Evolutionary conservation across 345 rosid species (phyloP).

Genomic region (Brassica incana): DNA sequence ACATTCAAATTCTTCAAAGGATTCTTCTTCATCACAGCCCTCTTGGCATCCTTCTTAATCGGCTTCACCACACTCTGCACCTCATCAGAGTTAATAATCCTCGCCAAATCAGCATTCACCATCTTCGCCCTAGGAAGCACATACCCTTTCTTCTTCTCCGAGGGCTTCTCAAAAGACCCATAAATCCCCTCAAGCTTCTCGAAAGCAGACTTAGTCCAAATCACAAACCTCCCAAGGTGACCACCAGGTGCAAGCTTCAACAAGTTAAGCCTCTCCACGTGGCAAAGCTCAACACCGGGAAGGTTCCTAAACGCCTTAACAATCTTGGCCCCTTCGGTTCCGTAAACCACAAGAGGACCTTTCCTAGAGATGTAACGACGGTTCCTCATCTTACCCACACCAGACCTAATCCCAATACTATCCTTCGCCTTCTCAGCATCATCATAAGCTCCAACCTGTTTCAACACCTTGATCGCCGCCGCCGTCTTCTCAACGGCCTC

Average conservation of each 20-base stretch:
- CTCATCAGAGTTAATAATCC: background rate
- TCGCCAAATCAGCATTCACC: constrained; percentile 42
- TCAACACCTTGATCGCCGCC: constrained; percentile 72
- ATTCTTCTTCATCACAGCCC: background rate
- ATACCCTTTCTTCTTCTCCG: constrained; percentile 78
- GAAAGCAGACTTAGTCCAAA: background rate
- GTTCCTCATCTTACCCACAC: constrained; percentile 90
- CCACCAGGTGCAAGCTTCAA: constrained; percentile 62
- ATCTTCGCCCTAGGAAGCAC: constrained; percentile 70
- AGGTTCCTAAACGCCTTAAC: constrained; percentile 90
- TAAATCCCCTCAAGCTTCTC: background rate
- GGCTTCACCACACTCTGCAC: background rate
- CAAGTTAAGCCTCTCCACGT: constrained; percentile 82
- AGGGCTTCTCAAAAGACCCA: constrained; percentile 66
- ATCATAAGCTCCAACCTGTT: constrained; percentile 79
- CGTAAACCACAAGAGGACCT: constrained; percentile 89
- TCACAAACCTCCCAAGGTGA: background rate
- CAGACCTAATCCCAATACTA: constrained; percentile 79
- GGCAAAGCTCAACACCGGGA: constrained; percentile 89
- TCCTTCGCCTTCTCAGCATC: constrained; percentile 93
- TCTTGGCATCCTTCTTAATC: background rate
- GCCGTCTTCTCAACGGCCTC: constrained; percentile 86
- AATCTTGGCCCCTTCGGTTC: constrained; percentile 75
- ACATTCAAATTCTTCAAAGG: constrained; percentile 1
- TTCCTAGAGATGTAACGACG: constrained; percentile 85